These are phyloP conservation scores for Rickenella mellea DNA, from an alignment of 768 basidiomycete genomes.

Conservation along the genomic window DNA sequence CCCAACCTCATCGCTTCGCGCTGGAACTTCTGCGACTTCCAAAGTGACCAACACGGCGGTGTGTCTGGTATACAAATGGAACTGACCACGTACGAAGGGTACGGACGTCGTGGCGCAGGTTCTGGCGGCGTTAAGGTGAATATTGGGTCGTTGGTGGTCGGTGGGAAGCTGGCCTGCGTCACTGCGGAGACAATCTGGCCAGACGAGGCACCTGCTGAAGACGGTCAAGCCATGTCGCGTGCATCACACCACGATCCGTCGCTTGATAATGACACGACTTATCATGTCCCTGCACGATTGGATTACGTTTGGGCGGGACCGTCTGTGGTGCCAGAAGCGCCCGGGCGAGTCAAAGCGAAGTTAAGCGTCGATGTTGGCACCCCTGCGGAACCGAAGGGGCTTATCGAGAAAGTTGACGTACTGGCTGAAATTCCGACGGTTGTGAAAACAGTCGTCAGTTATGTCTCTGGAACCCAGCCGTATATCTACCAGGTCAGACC, in stretches of 20 bases:
- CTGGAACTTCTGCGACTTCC: slow-evolving; percentile 96
- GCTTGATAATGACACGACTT: slow-evolving; percentile 74
- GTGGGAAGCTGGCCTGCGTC: slow-evolving; percentile 63
- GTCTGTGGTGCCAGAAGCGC: slow-evolving; percentile 42
- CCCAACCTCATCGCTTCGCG: slow-evolving; percentile 85
- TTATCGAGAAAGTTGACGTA: slow-evolving; percentile 91
- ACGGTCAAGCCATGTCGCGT: slow-evolving; percentile 48
- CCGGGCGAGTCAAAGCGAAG: slow-evolving; percentile 47
- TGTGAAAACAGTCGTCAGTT: slow-evolving; percentile 86
- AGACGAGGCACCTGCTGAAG: slow-evolving; percentile 38
- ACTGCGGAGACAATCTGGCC: slow-evolving; percentile 77
- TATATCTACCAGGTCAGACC: slow-evolving; percentile 82
- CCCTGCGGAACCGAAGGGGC: slow-evolving; percentile 50
- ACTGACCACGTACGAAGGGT: slow-evolving; percentile 71
- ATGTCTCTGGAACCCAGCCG: slow-evolving; percentile 88
- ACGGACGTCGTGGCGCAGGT: slow-evolving; percentile 72
- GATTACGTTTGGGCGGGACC: slow-evolving; percentile 73
- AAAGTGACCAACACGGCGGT: slow-evolving; percentile 60
- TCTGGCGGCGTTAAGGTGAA: slow-evolving; percentile 82
- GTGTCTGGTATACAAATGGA: slow-evolving; percentile 94
- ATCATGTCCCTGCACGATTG: slow-evolving; percentile 60
- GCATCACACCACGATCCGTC: slow-evolving; percentile 52
- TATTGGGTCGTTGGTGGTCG: slow-evolving; percentile 77
- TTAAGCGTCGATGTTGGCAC: slow-evolving; percentile 50
- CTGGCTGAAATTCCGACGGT: slow-evolving; percentile 91